phyloP scores from a whole-genome alignment of 2,329 filamentous ascomycete genomes.

The Colletotrichum shisoi region DNA sequence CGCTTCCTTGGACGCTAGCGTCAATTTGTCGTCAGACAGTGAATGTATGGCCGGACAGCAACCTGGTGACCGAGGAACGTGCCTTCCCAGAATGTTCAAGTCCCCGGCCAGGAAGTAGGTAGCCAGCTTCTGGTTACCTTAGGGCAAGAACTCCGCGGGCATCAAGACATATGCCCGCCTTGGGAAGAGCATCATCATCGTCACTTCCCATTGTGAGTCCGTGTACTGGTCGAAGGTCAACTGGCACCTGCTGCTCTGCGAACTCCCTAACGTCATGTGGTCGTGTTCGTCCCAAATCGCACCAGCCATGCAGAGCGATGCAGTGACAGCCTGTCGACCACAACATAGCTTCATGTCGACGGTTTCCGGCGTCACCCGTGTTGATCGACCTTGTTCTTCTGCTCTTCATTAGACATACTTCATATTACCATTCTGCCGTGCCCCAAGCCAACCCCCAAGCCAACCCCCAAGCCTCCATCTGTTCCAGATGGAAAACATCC shows the following conservation, averaged over 20 bases:
- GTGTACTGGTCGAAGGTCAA: background rate
- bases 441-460: background rate
- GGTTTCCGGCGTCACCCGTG: background rate
- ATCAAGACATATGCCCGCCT: background rate
- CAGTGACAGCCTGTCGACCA: conserved; percentile 14
- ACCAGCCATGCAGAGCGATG: conserved; percentile 1
- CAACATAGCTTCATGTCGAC: conserved; percentile 34
- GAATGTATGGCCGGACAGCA: background rate
- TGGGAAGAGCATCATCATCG: background rate
- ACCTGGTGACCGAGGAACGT: background rate
- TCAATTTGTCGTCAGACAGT: background rate
- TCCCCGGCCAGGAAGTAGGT: background rate
- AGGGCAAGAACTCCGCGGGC: background rate
- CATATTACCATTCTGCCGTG: conserved; percentile 25
- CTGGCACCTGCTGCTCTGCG: background rate
- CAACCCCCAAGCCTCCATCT: background rate
- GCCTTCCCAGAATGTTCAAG: background rate
- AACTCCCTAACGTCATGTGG: background rate
- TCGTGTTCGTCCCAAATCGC: background rate
- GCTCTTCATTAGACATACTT: conserved; percentile 27
- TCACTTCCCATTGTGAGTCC: conserved; percentile 2
- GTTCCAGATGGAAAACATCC: conserved; percentile 46
- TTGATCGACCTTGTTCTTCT: background rate
- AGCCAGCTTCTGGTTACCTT: background rate
- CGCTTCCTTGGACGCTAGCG: background rate